These are phyloP conservation scores for Dioscorea zingiberensis DNA, from an alignment of 106 monocot species.

Conservation along the genomic window DNA sequence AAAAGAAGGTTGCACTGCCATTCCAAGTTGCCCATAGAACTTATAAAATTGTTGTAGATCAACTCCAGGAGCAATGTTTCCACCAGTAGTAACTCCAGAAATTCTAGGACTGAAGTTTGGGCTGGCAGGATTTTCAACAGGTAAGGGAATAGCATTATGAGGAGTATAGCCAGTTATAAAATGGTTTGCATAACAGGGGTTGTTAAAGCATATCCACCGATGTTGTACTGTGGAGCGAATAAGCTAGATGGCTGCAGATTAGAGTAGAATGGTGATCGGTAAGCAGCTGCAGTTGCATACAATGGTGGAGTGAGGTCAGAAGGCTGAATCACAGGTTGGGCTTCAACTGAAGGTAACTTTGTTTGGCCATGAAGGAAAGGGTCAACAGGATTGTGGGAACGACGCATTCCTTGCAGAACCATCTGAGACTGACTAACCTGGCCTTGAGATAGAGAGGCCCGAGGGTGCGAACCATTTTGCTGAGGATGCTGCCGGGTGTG, in stretches of 20 bases:
- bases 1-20: constrained; percentile 48
- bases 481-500: constrained; percentile 4
- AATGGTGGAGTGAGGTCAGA: too few relatives aligned
- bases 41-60: constrained; percentile 56
- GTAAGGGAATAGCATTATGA: constrained; percentile 47
- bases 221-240: constrained; percentile 43
- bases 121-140: constrained; percentile 37
- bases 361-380: too few relatives aligned
- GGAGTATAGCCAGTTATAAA: constrained; percentile 60
- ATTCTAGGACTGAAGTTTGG: constrained; percentile 31
- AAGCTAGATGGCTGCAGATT: constrained; percentile 53
- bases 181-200: constrained; percentile 41
- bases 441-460: constrained; percentile 49
- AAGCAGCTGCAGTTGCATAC: constrained; percentile 34
- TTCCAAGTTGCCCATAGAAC: constrained; percentile 58
- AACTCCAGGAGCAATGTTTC: constrained; percentile 24
- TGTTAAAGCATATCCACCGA: constrained; percentile 53
- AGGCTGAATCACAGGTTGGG: too few relatives aligned
- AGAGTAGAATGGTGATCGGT: constrained; percentile 39
- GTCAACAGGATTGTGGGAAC: too few relatives aligned
- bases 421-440: constrained; percentile 31
- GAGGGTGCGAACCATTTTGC: constrained; percentile 59
- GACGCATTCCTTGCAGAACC: constrained; percentile 24
- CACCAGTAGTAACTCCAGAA: constrained; percentile 27
- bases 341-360: too few relatives aligned